Evolutionary conservation across 202 grass and related monocot genomes (phyloP).

Genomic region (Cymbopogon flexuosus): DNA sequence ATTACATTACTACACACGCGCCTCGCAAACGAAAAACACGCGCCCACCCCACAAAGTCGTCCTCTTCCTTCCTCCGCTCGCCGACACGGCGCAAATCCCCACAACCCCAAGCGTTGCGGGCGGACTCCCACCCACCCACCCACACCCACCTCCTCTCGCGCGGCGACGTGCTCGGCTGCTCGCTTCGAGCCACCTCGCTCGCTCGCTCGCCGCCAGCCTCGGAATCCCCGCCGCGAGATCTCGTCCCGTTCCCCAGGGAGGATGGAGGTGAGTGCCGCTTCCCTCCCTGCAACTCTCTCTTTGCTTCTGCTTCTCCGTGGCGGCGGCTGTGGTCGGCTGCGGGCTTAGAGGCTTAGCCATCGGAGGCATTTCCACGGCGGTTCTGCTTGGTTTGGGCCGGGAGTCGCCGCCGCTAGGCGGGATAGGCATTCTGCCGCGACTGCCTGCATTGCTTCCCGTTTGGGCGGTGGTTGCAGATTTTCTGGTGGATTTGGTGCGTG

Average conservation of each 20-base stretch:
- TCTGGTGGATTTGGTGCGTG: not conserved
- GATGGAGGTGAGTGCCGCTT: constrained; percentile 47
- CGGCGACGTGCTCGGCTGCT: not conserved
- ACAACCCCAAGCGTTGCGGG: not conserved
- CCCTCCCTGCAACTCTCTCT: not conserved
- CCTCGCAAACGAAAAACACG: not conserved
- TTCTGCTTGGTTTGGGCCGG: not conserved
- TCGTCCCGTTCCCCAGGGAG: not conserved
- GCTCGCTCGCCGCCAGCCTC: not conserved
- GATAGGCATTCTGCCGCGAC: not conserved
- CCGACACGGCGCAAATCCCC: constrained; percentile 35
- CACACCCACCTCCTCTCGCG: not conserved
- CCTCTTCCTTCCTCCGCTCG: constrained; percentile 28
- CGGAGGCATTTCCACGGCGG: not conserved
- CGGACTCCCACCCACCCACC: not conserved
- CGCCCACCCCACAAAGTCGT: not conserved
- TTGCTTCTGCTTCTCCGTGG: not conserved
- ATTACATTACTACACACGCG: not conserved
- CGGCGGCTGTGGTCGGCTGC: not conserved
- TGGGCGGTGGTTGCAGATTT: not conserved
- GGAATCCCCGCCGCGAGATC: constrained; percentile 33
- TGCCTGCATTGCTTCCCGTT: not conserved
- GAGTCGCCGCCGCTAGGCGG: not conserved
- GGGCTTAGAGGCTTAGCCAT: not conserved
- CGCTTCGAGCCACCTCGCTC: not conserved